Percentiles rank a stretch among this genome's conserved stretches.
These are phyloP conservation scores for Alectoria sarmentosa DNA, from an alignment of 495 filamentous ascomycete genomes.

Conservation along the genomic window DNA sequence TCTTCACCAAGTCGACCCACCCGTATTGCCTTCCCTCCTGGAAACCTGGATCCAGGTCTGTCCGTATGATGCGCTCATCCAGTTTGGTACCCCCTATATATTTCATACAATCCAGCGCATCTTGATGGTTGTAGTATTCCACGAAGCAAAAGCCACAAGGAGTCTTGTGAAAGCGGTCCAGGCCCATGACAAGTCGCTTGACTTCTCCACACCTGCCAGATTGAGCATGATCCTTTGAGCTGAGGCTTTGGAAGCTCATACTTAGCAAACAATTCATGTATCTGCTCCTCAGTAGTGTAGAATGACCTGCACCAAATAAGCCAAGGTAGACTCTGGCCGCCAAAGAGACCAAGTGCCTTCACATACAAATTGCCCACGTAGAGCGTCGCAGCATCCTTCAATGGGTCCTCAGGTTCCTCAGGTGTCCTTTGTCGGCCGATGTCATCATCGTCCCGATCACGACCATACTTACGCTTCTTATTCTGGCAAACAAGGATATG, in stretches of 20 bases:
- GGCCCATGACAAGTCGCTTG: constrained; percentile 96
- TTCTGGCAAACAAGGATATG: constrained; percentile 42
- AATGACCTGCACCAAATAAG: constrained; percentile 68
- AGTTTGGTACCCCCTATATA: constrained; percentile 98
- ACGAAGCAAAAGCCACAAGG: constrained; percentile 99
- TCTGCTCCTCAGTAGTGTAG: constrained; percentile 98
- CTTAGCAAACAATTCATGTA: constrained; percentile 95
- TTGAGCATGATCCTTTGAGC: not conserved
- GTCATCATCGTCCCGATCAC: constrained; percentile 50
- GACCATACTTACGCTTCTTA: constrained; percentile 55
- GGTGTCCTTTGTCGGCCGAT: constrained; percentile 42
- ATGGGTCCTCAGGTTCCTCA: constrained; percentile 58
- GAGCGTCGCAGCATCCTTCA: constrained; percentile 85
- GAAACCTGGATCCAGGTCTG: constrained; percentile 95
- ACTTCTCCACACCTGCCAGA: constrained; percentile 76
- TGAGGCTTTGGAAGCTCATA: constrained; percentile 26
- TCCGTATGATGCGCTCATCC: constrained; percentile 91
- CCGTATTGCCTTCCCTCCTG: constrained; percentile 94
- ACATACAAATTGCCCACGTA: constrained; percentile 95
- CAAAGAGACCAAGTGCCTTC: not conserved
- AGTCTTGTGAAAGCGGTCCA: constrained; percentile 94
- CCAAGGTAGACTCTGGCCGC: constrained; percentile 2
- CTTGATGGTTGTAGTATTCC: constrained; percentile 96
- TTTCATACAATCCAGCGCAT: constrained; percentile 95
- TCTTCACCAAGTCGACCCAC: constrained; percentile 32